phyloP scores from a whole-genome alignment of 139 green algal genomes.

The Dunaliella sp. region DNA sequence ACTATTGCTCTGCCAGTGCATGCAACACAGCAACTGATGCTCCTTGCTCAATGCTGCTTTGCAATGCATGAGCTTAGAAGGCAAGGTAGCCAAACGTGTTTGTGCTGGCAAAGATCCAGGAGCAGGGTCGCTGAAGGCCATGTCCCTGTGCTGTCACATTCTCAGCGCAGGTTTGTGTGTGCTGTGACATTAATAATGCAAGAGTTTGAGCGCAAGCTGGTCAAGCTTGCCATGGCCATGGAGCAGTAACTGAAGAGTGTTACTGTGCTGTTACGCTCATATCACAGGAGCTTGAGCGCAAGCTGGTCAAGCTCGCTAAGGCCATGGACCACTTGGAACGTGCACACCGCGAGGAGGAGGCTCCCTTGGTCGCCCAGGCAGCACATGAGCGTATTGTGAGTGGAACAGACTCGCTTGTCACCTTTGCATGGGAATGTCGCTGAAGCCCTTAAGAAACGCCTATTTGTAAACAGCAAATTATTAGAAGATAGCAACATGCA shows the following conservation, averaged over 20 bases:
- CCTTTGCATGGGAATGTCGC: neutral
- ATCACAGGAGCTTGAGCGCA: conserved; percentile 79
- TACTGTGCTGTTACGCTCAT: too few relatives aligned
- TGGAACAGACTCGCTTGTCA: neutral
- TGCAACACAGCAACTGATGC: too few relatives aligned
- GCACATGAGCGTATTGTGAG: neutral
- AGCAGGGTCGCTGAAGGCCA: too few relatives aligned
- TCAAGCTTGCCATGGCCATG: conserved; percentile 70
- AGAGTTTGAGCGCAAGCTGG: conserved; percentile 84
- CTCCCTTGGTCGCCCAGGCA: neutral
- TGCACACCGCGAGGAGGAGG: conserved; percentile 90
- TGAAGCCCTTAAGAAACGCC: neutral
- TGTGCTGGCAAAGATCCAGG: too few relatives aligned
- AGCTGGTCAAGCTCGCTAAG: conserved; percentile 66
- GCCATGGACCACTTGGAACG: conserved; percentile 96
- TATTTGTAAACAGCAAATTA: neutral
- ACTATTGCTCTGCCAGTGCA: too few relatives aligned
- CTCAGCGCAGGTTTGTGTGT: too few relatives aligned
- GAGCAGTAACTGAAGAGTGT: too few relatives aligned
- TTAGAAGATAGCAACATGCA: neutral
- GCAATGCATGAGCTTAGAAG: too few relatives aligned
- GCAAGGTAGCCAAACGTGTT: too few relatives aligned
- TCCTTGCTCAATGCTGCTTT: too few relatives aligned
- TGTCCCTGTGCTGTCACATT: too few relatives aligned
- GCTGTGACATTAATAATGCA: too few relatives aligned